phyloP scores from a whole-genome alignment of 2,329 filamentous ascomycete genomes.

The Cryphonectria japonica region DNA sequence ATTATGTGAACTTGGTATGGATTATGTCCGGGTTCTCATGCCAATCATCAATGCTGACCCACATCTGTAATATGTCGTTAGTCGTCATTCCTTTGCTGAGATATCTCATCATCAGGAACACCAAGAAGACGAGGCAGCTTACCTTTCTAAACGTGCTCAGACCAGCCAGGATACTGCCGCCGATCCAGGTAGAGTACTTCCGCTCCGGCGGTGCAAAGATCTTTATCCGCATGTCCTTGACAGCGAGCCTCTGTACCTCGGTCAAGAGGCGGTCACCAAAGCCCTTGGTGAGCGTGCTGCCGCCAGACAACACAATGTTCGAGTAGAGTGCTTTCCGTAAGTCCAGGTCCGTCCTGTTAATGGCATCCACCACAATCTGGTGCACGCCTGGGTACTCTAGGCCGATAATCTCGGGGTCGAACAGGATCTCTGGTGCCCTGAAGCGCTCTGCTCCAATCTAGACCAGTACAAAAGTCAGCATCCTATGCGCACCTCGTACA shows the following conservation, averaged over 20 bases:
- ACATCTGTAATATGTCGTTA: conserved; percentile 71
- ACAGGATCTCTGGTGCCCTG: conserved; percentile 93
- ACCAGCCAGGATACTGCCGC: conserved; percentile 93
- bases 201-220: conserved; percentile 97
- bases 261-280: conserved; percentile 91
- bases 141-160: conserved; percentile 99
- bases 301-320: conserved; percentile 96
- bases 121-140: conserved; percentile 38
- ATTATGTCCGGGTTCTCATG: conserved; percentile 99
- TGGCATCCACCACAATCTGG: conserved; percentile 96
- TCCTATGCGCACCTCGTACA: not conserved
- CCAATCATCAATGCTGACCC: conserved; percentile 99
- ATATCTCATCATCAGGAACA: not conserved
- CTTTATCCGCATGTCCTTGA: conserved; percentile 99
- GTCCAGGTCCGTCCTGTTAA: conserved; percentile 93
- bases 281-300: conserved; percentile 93
- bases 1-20: conserved; percentile 91
- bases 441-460: conserved; percentile 93
- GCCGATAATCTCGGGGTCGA: conserved; percentile 95
- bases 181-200: conserved; percentile 99
- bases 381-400: conserved; percentile 96
- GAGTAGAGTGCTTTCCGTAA: conserved; percentile 90
- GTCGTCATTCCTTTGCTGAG: not conserved
- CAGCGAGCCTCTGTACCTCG: conserved; percentile 89
- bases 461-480: conserved; percentile 3